These are phyloP conservation scores for Corniculantispora saksenae DNA, from an alignment of 2,329 filamentous ascomycete species.

Conservation along the genomic window DNA sequence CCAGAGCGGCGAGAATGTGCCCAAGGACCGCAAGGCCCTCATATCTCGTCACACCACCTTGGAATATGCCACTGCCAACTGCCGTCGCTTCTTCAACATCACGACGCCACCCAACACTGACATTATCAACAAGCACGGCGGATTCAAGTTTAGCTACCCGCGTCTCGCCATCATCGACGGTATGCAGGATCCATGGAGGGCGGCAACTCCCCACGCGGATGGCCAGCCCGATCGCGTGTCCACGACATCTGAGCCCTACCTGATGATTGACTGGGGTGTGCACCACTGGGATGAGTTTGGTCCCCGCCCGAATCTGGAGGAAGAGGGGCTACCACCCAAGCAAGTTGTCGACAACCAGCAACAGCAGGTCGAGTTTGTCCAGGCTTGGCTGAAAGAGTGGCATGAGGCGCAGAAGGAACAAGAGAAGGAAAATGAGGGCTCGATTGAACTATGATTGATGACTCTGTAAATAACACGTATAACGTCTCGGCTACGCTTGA, in stretches of 20 bases:
- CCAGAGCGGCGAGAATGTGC: conserved; percentile 70
- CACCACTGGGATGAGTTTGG: conserved; percentile 83
- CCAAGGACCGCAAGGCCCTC: conserved; percentile 63
- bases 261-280: conserved; percentile 72
- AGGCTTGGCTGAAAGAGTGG: conserved; percentile 68
- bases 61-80: conserved; percentile 62
- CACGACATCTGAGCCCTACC: conserved; percentile 66
- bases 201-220: conserved; percentile 70
- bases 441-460: neutral
- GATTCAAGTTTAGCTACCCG: conserved; percentile 69
- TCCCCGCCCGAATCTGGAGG: conserved; percentile 53
- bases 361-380: conserved; percentile 61
- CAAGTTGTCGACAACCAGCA: conserved; percentile 61
- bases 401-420: conserved; percentile 21
- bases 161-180: conserved; percentile 78
- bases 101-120: conserved; percentile 61
- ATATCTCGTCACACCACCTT: conserved; percentile 71
- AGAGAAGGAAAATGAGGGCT: neutral
- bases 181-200: conserved; percentile 77
- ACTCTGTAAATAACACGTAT: neutral
- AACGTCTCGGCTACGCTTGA: neutral
- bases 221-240: conserved; percentile 57
- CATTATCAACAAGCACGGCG: conserved; percentile 75
- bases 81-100: conserved; percentile 70
- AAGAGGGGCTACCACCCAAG: conserved; percentile 62